Base-by-base conservation (phyloP, 148 eudicot genomes). In the Cornus controversa region DNA sequence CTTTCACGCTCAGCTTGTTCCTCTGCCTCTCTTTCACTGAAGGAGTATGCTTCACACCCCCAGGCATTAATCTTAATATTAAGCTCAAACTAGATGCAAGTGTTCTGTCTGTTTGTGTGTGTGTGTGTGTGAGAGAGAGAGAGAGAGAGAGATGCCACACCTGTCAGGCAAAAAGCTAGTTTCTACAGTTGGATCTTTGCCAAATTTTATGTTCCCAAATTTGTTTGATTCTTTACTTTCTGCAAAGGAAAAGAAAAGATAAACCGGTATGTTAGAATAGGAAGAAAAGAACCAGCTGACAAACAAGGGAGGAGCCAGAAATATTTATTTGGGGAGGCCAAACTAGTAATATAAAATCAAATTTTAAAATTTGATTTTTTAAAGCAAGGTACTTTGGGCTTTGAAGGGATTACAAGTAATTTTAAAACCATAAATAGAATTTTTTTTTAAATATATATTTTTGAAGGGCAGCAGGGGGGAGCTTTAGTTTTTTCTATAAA, bases 81-180 rank as follows among this genome's bases (percentile, higher is more conserved):
- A 67, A 42, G 75, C 81, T 36, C 68, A 80, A 74, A 63, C 24
- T 28, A 66, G 13, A 27, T 6, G 45, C 45, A 40, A 40, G 45
- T 40, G 45, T 6, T 6, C 45, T 8, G 9, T 40, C 9, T 40
- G 45, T 40, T 6, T 40, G 58, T 50, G 26, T 18, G 53, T 16
- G 27, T 40, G 31, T 42, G 11, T 25, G 37, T 0, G 22, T 16
- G 16, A 78, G 0, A 74, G 60, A 22, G 15, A 78, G 70, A 81
- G 25, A 53, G 63, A 76, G 64, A 82, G 67, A 75, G 80, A 84
- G 73, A 67, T 24, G 45, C 36, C 80, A 64, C 69, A 95, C 99
- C 99, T 95, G 84, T 96, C 99, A 34, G 99, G 99, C 85, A 96
- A 84, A 83, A 96, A 96, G 82, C 99, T 91, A 74, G 99, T 96